phyloP scores from a whole-genome alignment of 225 moss, liverwort and hornwort species.

The Sphagnum tenellum region DNA sequence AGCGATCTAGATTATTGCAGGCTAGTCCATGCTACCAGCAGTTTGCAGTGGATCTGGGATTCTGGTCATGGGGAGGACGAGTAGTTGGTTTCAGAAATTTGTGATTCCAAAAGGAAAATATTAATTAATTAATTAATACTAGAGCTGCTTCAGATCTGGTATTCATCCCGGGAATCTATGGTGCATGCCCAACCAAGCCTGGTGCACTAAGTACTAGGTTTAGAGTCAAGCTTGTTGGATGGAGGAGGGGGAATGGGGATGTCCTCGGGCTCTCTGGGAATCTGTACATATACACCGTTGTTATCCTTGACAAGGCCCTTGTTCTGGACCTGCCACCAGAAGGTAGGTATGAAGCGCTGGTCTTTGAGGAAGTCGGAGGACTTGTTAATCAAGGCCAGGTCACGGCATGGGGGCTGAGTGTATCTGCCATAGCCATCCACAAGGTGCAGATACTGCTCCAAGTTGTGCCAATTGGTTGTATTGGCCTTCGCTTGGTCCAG shows the following conservation, averaged over 20 bases:
- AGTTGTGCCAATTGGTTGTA: constrained; percentile 31
- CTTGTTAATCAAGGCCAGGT: constrained; percentile 60
- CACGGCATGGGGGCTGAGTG: constrained; percentile 27
- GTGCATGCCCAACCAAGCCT: too few relatives aligned
- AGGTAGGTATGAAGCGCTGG: constrained; percentile 29
- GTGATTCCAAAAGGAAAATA: too few relatives aligned
- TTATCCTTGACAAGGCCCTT: constrained; percentile 37
- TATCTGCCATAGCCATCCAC: constrained; percentile 51
- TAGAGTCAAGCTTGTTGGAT: too few relatives aligned
- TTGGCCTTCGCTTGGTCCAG: constrained; percentile 15
- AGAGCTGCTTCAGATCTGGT: too few relatives aligned
- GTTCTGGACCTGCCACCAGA: constrained; percentile 64
- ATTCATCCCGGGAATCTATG: too few relatives aligned
- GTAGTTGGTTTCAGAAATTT: too few relatives aligned
- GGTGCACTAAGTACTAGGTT: too few relatives aligned
- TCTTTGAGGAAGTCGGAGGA: constrained; percentile 25
- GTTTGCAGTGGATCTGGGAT: too few relatives aligned
- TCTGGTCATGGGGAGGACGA: too few relatives aligned
- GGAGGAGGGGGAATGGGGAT: constrained; percentile 14
- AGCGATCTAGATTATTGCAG: too few relatives aligned
- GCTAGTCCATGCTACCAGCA: too few relatives aligned
- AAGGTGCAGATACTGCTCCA: constrained; percentile 65
- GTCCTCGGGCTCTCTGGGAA: constrained; percentile 28
- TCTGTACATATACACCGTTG: constrained; percentile 21
- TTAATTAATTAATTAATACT: too few relatives aligned